Conservation (phyloP, 2,329 filamentous ascomycete genomes). For the Fusarium drepaniforme region DNA sequence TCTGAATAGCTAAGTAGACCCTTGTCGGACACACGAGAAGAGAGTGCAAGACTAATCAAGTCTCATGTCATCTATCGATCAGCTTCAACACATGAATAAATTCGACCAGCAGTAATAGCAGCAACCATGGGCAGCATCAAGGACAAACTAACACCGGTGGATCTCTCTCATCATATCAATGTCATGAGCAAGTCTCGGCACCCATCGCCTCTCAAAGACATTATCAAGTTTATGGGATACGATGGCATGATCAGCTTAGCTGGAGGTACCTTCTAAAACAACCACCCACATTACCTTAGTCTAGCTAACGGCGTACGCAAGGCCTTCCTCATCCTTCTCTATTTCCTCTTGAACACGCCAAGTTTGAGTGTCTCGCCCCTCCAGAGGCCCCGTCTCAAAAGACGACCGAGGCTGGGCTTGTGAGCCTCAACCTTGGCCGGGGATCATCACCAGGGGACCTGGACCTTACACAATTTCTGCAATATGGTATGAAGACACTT, state of each 20-base stretch:
- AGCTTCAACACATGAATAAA: neutral
- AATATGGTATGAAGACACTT: neutral
- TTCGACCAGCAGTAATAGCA: neutral
- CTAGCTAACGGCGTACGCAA: neutral
- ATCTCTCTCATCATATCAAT: conserved; percentile 49
- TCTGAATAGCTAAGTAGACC: neutral
- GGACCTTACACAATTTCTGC: neutral
- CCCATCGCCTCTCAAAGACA: conserved; percentile 49
- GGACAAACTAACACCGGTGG: conserved; percentile 4
- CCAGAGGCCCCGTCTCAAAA: neutral
- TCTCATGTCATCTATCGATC: neutral
- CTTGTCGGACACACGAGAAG: neutral
- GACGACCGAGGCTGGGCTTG: neutral
- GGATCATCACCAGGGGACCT: neutral
- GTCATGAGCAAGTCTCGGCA: conserved; percentile 44
- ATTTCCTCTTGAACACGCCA: neutral
- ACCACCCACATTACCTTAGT: neutral
- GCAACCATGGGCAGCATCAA: neutral
- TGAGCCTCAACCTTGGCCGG: neutral
- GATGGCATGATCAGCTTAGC: conserved; percentile 50
- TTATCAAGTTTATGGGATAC: conserved; percentile 49
- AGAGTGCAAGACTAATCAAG: neutral
- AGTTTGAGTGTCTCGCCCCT: neutral
- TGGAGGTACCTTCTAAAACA: conserved; percentile 37
- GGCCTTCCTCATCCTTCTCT: neutral